Base-by-base conservation (phyloP, 192 early-diverging fungal species). In the Globomyces pollinis-pini region DNA sequence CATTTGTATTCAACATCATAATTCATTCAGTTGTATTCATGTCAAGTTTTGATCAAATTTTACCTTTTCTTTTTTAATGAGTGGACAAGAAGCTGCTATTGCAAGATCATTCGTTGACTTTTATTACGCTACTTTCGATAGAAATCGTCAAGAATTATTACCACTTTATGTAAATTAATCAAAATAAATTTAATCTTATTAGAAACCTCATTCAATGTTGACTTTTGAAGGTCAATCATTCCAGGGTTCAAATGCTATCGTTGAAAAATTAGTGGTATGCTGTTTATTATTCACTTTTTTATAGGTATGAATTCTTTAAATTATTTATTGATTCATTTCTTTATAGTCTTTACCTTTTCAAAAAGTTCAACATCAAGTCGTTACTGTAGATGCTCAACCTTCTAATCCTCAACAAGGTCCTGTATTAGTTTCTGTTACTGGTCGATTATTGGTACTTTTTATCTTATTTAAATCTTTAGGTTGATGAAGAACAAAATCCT, bases 91-190 rank as follows among this genome's bases (percentile, higher is more conserved):
- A 15, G 44, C 23, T 28, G 21, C 30, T 16, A 38, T 83, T 70
- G 90, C 84, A 24, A 78, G 84, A 59, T 67, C 79, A 66, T 95
- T 97, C 73, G 73, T 75, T 50, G 74, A 86, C 2, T 97, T 67
- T 68, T 97, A 97, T 81, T 97, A 97, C 75, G 44, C 76, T 51
- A 80, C 83, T 12, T 97, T 97, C 69, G 91, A 91, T 68, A 13
- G 58, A 23, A 74, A 88, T 72, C 84, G 92, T 50, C 50, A 56
- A 2, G 59, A 60, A 0, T 78, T 97, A 34, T 67, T 59, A 12
- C 59, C 78, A 31, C 83, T 97, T 57, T 97, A 95, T 71, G 91
- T 94, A 86, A 52, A 86, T 67, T n/a, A n/a, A n/a, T n/a, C n/a
- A n/a, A n/a, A n/a, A n/a, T n/a, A n/a, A n/a, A 21, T 5, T 21